Base-by-base conservation (phyloP, 352 stramenopile species). In the Blastocystis sp. region DNA sequence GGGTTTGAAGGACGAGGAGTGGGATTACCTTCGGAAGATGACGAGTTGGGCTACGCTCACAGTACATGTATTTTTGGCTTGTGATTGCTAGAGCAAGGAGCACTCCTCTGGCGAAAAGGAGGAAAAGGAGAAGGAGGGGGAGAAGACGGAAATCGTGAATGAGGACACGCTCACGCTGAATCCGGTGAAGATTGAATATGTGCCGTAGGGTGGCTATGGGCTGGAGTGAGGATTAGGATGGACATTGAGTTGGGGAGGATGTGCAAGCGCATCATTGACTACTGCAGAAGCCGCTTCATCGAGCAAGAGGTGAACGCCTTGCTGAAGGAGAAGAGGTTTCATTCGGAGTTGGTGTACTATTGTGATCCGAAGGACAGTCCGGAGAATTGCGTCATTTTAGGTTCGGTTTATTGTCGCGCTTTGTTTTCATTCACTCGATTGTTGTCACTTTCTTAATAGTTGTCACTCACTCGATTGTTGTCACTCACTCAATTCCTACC, bases 211-310 rank as follows among this genome's bases (percentile, higher is more conserved):
- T 45, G 16, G 35, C 26, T 35, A 16, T 4, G 39, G 16, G 4
- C 16, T 66, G 29, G 12, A 12, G 31, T 66, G n/a, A 81, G 21
- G 37, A 29, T 31, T 65, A 81, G 71, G 1, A 31, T 85, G 51
- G 74, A 85, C 70, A 29, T 59, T 10, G 55, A 70, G 29, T 19
- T 85, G 6, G 74, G 74, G 33, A 21, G 74, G 41, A 85, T 85
- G 74, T 70, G 50, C 26, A 85, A 85, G 45, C 51, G 74, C 6
- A 85, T 85, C 4, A 85, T 85, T 24, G 74, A 85, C 37, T 85
- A 67, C 37, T 85, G 74, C 29, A 21, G 74, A 0, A 67, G 74
- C 33, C 26, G 45, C 6, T 85, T 39, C 41, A 85, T 85, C 33
- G 61, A 67, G 74, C 29, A 62, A 35, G 24, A 69, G n/a, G 29